These are phyloP conservation scores for Vitis hybrid DNA, from an alignment of 177 flowering plant species.

Conservation along the genomic window DNA sequence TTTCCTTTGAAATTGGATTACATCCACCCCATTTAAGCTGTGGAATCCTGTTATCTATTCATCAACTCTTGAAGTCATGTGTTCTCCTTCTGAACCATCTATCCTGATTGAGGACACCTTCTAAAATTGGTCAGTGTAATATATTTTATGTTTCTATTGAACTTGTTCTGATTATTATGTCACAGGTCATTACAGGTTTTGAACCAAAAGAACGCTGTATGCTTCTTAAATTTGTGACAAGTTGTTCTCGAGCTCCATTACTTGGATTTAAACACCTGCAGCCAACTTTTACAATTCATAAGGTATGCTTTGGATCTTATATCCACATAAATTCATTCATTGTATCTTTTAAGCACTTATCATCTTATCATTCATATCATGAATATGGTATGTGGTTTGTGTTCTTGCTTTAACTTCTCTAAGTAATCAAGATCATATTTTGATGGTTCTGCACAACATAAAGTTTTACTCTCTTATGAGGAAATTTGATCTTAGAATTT, in stretches of 20 bases:
- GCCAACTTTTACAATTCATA: conserved; percentile 92
- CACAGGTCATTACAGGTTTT: conserved; percentile 74
- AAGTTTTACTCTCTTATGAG: no score
- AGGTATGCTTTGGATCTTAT: conserved; percentile 41
- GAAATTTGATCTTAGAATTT: background rate
- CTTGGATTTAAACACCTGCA: conserved; percentile 96
- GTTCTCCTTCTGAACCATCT: background rate
- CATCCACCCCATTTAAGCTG: background rate
- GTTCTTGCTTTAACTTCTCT: no score
- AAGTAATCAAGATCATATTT: no score
- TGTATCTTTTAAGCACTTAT: no score
- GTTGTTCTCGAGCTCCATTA: conserved; percentile 96
- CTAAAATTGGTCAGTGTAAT: background rate
- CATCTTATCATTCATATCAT: no score
- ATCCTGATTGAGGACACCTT: background rate
- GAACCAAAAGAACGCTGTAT: conserved; percentile 87
- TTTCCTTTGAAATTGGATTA: background rate
- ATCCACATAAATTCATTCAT: background rate
- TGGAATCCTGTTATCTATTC: background rate
- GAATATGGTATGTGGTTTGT: no score
- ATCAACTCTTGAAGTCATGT: background rate
- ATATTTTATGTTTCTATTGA: background rate
- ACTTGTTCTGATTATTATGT: background rate
- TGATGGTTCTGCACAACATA: no score
- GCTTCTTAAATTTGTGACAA: conserved; percentile 95